phyloP scores from a whole-genome alignment of 2,329 filamentous ascomycete species.

The Scedosporium minutisporum region DNA sequence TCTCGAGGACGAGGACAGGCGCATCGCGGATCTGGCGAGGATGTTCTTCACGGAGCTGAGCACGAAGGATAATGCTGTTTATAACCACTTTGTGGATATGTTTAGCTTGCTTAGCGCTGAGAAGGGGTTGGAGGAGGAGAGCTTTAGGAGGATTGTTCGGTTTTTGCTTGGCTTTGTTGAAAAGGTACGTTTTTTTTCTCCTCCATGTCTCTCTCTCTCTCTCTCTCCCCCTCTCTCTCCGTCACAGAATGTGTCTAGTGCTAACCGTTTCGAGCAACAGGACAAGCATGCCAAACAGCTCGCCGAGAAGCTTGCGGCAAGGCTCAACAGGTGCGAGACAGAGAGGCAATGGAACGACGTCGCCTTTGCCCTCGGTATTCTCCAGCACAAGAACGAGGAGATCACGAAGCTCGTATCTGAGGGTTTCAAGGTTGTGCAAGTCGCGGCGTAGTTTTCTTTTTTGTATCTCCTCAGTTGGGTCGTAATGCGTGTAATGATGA shows the following conservation, averaged over 20 bases:
- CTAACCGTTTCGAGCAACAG: conserved; percentile 33
- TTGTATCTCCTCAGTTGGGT: not conserved
- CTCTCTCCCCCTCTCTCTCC: not conserved
- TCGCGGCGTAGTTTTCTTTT: conserved; percentile 35
- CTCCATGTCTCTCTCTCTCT: not conserved
- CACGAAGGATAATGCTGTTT: conserved; percentile 97
- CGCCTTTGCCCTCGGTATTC: conserved; percentile 75
- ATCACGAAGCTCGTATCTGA: conserved; percentile 67
- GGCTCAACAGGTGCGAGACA: conserved; percentile 75
- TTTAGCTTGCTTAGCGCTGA: conserved; percentile 87
- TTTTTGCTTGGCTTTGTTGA: conserved; percentile 95
- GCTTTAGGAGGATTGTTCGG: conserved; percentile 76
- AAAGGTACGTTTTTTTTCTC: conserved; percentile 54
- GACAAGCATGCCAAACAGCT: conserved; percentile 96
- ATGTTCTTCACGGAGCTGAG: conserved; percentile 99
- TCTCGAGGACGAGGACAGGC: conserved; percentile 88
- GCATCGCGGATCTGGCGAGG: conserved; percentile 82
- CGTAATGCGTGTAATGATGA: not conserved
- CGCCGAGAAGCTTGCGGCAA: conserved; percentile 81
- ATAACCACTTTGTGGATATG: conserved; percentile 99
- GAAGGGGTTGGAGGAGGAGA: conserved; percentile 69
- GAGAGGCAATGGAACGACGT: conserved; percentile 98
- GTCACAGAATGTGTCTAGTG: conserved; percentile 10
- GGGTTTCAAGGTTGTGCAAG: conserved; percentile 65
- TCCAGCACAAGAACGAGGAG: conserved; percentile 91